phyloP scores from a whole-genome alignment of 768 basidiomycete genomes.

The Pseudohyphozyma bogoriensis region DNA sequence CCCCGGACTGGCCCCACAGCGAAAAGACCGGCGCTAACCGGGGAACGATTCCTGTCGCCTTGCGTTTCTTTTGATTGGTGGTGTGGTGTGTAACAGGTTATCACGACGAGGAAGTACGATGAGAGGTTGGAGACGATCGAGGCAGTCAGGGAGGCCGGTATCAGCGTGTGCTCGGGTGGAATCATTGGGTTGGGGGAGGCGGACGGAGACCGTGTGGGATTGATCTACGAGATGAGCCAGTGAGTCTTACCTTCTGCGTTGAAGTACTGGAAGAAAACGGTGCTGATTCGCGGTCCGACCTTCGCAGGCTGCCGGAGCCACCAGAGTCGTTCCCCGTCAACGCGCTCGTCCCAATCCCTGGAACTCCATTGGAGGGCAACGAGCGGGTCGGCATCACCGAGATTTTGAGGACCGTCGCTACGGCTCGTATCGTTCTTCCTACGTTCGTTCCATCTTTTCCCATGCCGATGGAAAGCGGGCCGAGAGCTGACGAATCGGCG shows the following conservation, averaged over 20 bases:
- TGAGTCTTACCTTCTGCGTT: conserved; percentile 40
- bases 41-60: background rate
- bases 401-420: conserved; percentile 86
- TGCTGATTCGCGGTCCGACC: background rate
- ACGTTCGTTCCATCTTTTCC: conserved; percentile 39
- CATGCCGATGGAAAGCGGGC: no score
- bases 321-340: conserved; percentile 99
- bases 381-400: conserved; percentile 77
- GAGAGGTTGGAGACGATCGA: conserved; percentile 81
- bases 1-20: background rate
- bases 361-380: conserved; percentile 85
- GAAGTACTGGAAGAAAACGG: no score
- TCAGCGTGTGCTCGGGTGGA: conserved; percentile 93
- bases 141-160: conserved; percentile 86
- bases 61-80: conserved; percentile 1
- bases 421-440: conserved; percentile 83
- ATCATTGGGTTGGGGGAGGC: conserved; percentile 90
- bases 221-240: conserved; percentile 90
- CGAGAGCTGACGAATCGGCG: no score
- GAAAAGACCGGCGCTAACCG: background rate
- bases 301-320: conserved; percentile 72
- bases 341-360: conserved; percentile 87
- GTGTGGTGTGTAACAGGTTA: no score
- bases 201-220: conserved; percentile 76
- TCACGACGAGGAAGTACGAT: conserved; percentile 88